Evolutionary conservation across 1,284 basidiomycete genomes (phyloP).

Genomic region (Testicularia cyperi): DNA sequence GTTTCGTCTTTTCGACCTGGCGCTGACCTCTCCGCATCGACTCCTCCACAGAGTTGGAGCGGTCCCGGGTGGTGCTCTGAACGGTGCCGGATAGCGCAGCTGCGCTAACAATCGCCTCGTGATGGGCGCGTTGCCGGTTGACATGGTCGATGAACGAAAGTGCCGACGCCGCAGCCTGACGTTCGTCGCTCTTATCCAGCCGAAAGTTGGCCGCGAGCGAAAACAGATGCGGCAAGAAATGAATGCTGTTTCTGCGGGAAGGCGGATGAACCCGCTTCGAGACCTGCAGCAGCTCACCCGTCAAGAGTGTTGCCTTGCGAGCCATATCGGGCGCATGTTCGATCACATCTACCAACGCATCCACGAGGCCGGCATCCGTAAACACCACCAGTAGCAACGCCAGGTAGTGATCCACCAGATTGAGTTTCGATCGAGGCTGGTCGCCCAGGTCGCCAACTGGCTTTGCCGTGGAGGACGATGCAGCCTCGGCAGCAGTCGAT

Average conservation of each 20-base stretch:
- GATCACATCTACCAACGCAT: slow-evolving; percentile 51
- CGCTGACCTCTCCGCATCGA: slow-evolving; percentile 68
- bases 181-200: slow-evolving; percentile 59
- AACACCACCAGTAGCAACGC: slow-evolving; percentile 84
- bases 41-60: slow-evolving; percentile 84
- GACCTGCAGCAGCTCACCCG: slow-evolving; percentile 85
- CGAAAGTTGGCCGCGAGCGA: slow-evolving; percentile 73
- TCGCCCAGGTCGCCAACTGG: slow-evolving; percentile 33
- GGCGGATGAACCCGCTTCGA: slow-evolving; percentile 86
- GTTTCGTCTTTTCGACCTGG: slow-evolving; percentile 84
- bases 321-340: slow-evolving; percentile 33
- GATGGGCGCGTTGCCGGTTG: slow-evolving; percentile 64
- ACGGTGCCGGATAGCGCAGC: slow-evolving; percentile 18
- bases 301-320: slow-evolving; percentile 74
- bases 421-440: slow-evolving; percentile 64
- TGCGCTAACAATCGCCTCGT: slow-evolving; percentile 26
- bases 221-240: slow-evolving; percentile 85
- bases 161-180: slow-evolving; percentile 80
- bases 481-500: slow-evolving; percentile 2
- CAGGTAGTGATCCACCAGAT: slow-evolving; percentile 89
- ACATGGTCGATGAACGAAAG: slow-evolving; percentile 86
- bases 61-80: slow-evolving; percentile 55
- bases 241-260: slow-evolving; percentile 74
- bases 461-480: slow-evolving; percentile 1
- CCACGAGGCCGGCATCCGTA: slow-evolving; percentile 74